These are phyloP conservation scores for Oxyria digyna DNA, from an alignment of 148 eudicot species.

Conservation along the genomic window DNA sequence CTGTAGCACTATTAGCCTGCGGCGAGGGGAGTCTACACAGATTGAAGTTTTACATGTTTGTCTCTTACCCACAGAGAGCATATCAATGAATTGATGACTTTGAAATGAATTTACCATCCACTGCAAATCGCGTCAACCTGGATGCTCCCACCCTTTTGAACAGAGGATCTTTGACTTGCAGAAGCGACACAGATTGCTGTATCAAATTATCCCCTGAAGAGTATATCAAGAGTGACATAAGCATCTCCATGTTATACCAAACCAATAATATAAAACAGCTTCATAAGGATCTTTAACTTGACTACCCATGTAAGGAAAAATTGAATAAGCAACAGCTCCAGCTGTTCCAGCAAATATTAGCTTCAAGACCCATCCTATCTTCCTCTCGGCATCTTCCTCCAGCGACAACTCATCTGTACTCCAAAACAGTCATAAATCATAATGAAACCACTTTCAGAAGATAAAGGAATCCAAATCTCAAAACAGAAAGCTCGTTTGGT, in stretches of 20 bases:
- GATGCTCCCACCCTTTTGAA: constrained; percentile 98
- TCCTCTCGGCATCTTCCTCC: constrained; percentile 83
- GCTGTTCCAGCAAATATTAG: constrained; percentile 85
- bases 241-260: background rate
- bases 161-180: constrained; percentile 89
- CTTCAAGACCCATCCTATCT: constrained; percentile 87
- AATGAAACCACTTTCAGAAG: background rate
- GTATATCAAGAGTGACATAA: constrained; percentile 5
- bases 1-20: background rate
- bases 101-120: constrained; percentile 42
- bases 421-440: background rate
- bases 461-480: background rate
- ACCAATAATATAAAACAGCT: background rate
- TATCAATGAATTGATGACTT: too few species aligned
- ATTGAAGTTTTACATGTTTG: background rate
- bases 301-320: constrained; percentile 84
- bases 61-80: background rate
- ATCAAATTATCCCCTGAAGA: constrained; percentile 73
- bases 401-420: constrained; percentile 47
- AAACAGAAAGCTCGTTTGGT: too few species aligned
- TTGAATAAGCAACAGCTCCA: constrained; percentile 56
- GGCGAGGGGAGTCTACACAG: background rate
- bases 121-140: constrained; percentile 77
- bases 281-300: background rate
- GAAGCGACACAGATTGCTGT: constrained; percentile 78